These are phyloP conservation scores for Kregervanrija fluxuum DNA, from an alignment of 805 yeast species.

Conservation along the genomic window DNA sequence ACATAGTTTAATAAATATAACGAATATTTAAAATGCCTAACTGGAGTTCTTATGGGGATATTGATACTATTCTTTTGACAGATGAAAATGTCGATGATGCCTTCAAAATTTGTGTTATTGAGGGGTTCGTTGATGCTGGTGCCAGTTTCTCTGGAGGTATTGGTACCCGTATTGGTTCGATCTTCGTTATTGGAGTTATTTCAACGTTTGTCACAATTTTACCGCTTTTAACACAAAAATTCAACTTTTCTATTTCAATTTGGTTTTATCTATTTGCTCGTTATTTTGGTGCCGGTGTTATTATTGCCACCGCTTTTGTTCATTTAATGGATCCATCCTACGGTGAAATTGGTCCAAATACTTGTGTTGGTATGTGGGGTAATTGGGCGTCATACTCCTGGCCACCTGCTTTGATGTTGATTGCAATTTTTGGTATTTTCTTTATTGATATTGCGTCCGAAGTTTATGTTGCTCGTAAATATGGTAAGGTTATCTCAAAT, in stretches of 20 bases:
- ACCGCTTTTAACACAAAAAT: conserved; percentile 49
- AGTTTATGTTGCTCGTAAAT: conserved; percentile 30
- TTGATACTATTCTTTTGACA: conserved; percentile 4
- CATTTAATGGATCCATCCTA: conserved; percentile 64
- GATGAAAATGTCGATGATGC: conserved; percentile 13
- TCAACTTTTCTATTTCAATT: conserved; percentile 46
- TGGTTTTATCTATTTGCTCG: conserved; percentile 55
- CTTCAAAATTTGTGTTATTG: conserved; percentile 14
- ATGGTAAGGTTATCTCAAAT: conserved; percentile 13
- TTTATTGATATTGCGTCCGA: conserved; percentile 38
- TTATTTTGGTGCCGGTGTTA: conserved; percentile 75
- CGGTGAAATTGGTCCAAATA: conserved; percentile 44
- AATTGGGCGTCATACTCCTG: conserved; percentile 41
- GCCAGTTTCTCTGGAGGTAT: conserved; percentile 19
- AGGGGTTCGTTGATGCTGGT: conserved; percentile 14
- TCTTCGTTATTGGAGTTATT: conserved; percentile 50
- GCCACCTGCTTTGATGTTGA: conserved; percentile 42
- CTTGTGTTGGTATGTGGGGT: conserved; percentile 52
- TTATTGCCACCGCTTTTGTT: conserved; percentile 71
- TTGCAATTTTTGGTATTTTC: conserved; percentile 38
- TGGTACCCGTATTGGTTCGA: conserved; percentile 43
- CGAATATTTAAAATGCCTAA: conserved; percentile 6
- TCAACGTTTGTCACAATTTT: conserved; percentile 49
- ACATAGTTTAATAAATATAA: too few species aligned
- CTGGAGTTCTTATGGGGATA: conserved; percentile 8